Base-by-base conservation (phyloP, 176 grass and related monocot genomes). In the Ananas comosus region DNA sequence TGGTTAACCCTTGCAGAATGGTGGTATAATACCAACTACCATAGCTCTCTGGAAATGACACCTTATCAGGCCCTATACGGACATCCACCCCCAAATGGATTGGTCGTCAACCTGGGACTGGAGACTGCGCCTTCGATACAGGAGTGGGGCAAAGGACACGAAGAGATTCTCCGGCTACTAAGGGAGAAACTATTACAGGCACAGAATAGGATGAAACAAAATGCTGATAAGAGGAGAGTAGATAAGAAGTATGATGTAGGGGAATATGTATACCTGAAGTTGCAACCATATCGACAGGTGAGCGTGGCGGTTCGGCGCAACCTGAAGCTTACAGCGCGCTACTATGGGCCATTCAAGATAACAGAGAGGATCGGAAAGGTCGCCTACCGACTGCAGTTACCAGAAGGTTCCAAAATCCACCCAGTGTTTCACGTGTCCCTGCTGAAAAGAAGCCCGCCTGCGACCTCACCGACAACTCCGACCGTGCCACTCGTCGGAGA, bases 1-100 rank as follows among this genome's bases (percentile, higher is more conserved):
- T 75, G 21, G 9, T 7, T 75, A 9, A 0, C 57, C 0, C n/a
- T 42, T 58, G 72, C 61, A 0, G 14, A 66, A 65, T 75, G 3
- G 3, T 75, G 58, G 23, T 74, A 71, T 3, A 54, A 71, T 3
- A 47, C 69, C 0, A 28, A 11, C 0, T 53, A 9, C 5, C 22
- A 72, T 10, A 42, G 1, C 0, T 17, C 25, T 0, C 2, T 17
- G 1, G 1, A 12, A 0, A 13, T 3, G 1, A 58, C 51, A 0
- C 70, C 70, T 3, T 58, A 29, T 21, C 2, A 10, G 0, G 14
- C 57, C 0, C 51, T 72, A 0, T 59, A 72, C 7, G 69, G 50
- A 0, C 10, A 13, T 0, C 8, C 50, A 1, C 51, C 51, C 0
- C 69, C 51, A 1, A 53, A 13, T 53, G 51, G 13, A 1, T 3